Evolutionary conservation across 257 asterid species (phyloP), one percentile per base, ranked within the genome.

Genomic region (Knoxia roxburghii): DNA sequence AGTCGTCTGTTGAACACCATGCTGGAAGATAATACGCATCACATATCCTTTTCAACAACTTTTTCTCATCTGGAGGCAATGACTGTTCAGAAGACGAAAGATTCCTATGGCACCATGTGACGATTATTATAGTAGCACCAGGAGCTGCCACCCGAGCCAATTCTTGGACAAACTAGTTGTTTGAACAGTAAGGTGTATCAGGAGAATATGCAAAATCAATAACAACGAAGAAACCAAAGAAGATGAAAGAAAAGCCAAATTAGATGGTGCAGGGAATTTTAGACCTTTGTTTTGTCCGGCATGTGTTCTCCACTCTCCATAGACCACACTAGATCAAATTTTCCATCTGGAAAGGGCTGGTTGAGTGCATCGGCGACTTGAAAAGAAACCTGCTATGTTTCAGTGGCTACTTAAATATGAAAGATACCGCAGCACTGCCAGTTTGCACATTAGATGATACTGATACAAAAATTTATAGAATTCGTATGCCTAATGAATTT

Each of bases 301-400:
- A 94, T 94, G 88, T 94, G 99, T 77, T 94, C 99, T 18, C 97
- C 99, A 67, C 99, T 94, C 86, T 94, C 99, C 99, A 94, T 87
- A 69, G 99, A 94, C 99, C 99, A 90, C 69, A 88, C 96, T 75
- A 94, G 49, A 81, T 94, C 93, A 35, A 87, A 94, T 67, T 87
- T 64, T 15, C 93, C 91, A 77, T 88, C 96, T 11, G 90, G 83
- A 78, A 94, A 94, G 13, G 99, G 99, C 67, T 94, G 99, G 79
- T 87, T 86, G 76, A 94, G 67, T 15, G 99, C 99, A 73, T 94
- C 99, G 11, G 97, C 96, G 39, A 94, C 97, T 90, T 85, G 86
- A 77, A 90, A 94, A 7, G 89, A 82, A 41, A 78, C 96, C 96
- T 93, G 89, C 52, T 32, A 65, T 58, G 64, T 64, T 60, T 67